Evolutionary conservation across 306 rosid genomes (phyloP), one percentile per base, ranked within the genome.

Genomic region (Sophora flavescens): DNA sequence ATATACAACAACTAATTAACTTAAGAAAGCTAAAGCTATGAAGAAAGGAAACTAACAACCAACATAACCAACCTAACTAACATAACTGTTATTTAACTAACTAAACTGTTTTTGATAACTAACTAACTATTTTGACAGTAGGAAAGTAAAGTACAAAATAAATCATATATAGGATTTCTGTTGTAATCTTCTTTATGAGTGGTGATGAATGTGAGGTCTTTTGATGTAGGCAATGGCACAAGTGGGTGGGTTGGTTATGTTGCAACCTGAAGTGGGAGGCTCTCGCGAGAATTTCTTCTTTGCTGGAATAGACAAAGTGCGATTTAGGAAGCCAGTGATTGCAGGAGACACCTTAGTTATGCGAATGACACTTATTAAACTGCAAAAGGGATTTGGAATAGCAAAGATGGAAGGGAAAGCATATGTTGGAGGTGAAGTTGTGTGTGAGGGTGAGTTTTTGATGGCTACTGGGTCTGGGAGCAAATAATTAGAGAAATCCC

Each of bases 401-500:
- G 96, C 92, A 17, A 93, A 93, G 88, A 89, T 91, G 96, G 96
- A 91, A 76, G 98, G 96, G 36, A 93, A 89, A 79, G 87, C 98
- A 45, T 89, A 80, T 30, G 97, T 93, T 10, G 96, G 91, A 65
- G 93, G 97, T 13, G 97, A 93, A 36, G 88, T 93, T 41, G 98
- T 88, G 44, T 91, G 98, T 3, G 93, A 91, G 75, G 98, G 93
- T 4, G 96, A 93, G 83, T 90, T 90, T 79, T 78, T 87, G 86
- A 90, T 89, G 93, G 96, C 93, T 53, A 87, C 68, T 35, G 95
- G 97, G 64, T 6, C 63, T n/a, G 44, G 83, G 0, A 81, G 85
- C 35, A 83, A 78, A 75, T 75, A 74, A 68, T 70, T 39, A 30
- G 17, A 44, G 75, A 68, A 39, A 50, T 13, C 74, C 57, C 13